Conservation (phyloP, 73 alveolate species). For the Symbiodinium natans region DNA sequence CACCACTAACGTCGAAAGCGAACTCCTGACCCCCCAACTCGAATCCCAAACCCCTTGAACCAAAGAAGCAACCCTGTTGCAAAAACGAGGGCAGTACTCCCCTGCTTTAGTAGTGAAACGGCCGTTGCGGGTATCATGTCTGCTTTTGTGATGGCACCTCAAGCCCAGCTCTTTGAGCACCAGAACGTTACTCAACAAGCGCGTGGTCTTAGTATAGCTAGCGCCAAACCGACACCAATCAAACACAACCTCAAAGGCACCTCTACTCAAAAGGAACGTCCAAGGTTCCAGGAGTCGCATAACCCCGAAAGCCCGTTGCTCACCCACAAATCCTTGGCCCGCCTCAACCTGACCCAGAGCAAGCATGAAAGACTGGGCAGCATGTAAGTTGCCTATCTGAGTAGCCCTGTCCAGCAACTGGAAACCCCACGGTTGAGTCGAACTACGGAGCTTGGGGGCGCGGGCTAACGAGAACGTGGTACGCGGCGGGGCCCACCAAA, state of each 20-base stretch:
- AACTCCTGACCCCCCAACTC: background rate
- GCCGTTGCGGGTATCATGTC: background rate
- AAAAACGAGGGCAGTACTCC: background rate
- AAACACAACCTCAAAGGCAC: background rate
- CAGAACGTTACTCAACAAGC: background rate
- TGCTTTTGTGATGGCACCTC: background rate
- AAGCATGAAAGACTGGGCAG: background rate
- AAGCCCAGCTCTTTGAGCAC: background rate
- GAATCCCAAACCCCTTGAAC: background rate
- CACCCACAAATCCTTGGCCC: background rate
- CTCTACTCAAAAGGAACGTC: background rate
- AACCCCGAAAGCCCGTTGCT: slow-evolving; percentile 19
- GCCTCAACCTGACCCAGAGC: background rate
- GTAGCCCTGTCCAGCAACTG: background rate
- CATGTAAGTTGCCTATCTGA: slow-evolving; percentile 15
- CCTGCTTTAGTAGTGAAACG: background rate
- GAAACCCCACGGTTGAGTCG: slow-evolving; percentile 3
- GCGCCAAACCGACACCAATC: slow-evolving; percentile 37
- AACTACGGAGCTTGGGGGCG: background rate
- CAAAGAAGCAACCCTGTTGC: background rate
- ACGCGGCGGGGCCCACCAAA: slow-evolving; percentile 46
- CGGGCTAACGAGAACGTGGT: background rate
- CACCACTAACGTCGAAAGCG: no score
- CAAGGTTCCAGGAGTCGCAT: background rate
- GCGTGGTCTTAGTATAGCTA: background rate